Percentiles rank a stretch among this genome's conserved stretches.
Evolutionary conservation across 805 yeast genomes (phyloP).

Genomic region (Yamadazyma olivae): DNA sequence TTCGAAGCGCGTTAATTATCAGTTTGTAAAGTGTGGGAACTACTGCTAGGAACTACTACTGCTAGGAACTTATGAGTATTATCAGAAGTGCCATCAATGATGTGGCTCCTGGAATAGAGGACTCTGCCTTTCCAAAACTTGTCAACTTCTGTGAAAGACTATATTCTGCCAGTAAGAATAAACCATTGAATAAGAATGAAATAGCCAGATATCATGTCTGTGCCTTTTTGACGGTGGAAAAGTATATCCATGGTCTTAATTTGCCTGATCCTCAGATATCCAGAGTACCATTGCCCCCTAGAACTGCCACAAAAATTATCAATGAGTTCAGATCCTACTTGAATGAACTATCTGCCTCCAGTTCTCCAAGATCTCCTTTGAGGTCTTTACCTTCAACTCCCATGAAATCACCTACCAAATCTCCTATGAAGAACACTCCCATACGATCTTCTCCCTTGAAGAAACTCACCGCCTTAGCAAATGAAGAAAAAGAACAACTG

Average conservation of each 20-base stretch:
- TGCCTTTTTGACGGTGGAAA: constrained; percentile 58
- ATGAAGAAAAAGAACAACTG: constrained; percentile 3
- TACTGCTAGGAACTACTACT: too few species aligned
- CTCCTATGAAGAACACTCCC: constrained; percentile 23
- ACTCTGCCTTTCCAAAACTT: constrained; percentile 42
- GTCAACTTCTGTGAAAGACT: constrained; percentile 35
- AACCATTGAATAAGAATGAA: constrained; percentile 52
- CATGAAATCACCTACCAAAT: not conserved
- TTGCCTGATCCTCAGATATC: constrained; percentile 49
- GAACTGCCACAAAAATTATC: constrained; percentile 38
- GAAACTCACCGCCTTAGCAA: constrained; percentile 25
- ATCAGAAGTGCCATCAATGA: constrained; percentile 39
- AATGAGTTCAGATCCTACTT: constrained; percentile 44
- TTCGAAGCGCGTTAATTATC: constrained; percentile 1
- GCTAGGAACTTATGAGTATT: not conserved
- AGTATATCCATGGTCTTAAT: constrained; percentile 38
- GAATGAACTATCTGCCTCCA: constrained; percentile 19
- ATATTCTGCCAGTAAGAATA: constrained; percentile 51
- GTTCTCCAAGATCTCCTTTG: constrained; percentile 16
- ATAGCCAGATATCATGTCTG: constrained; percentile 67
- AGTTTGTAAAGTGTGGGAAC: too few species aligned
- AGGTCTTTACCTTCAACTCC: constrained; percentile 8
- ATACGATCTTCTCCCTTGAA: constrained; percentile 36
- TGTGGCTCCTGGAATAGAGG: constrained; percentile 47
- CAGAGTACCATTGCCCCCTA: constrained; percentile 58